These are phyloP conservation scores for Funneliformis caledonium DNA, from an alignment of 371 early-diverging fungal genomes.

Conservation along the genomic window DNA sequence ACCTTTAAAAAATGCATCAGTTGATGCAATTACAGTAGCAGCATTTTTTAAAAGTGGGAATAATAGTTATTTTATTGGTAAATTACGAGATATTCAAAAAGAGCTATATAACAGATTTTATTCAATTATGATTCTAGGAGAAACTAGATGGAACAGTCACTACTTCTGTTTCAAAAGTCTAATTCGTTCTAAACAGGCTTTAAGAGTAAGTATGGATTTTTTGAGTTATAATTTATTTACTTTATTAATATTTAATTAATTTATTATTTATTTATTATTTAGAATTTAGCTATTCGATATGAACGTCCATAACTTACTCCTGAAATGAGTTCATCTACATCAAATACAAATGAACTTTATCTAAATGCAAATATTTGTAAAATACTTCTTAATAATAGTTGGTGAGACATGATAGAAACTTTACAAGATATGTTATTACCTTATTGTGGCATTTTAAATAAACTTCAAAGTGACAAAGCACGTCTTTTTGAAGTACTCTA, in stretches of 20 bases:
- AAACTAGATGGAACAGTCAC: conserved; percentile 19
- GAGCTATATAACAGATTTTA: not conserved
- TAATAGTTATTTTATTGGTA: no score
- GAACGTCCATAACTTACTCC: no score
- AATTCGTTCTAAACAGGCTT: not conserved
- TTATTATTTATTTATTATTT: not conserved
- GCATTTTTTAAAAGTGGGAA: no score
- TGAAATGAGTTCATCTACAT: not conserved
- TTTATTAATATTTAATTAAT: not conserved
- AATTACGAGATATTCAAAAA: not conserved
- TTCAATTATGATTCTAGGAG: conserved; percentile 12
- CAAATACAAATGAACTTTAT: not conserved
- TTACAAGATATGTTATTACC: not conserved
- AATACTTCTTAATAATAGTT: not conserved
- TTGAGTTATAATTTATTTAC: not conserved
- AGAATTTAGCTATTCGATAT: conserved; percentile 16
- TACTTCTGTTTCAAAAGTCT: conserved; percentile 22
- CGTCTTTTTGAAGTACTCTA: conserved; percentile 16
- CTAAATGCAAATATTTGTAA: not conserved
- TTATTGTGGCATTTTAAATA: conserved; percentile 23
- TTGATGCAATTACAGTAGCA: not conserved
- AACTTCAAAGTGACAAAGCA: conserved; percentile 23
- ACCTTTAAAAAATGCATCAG: conserved; percentile 2
- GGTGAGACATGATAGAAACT: not conserved
- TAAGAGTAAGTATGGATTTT: no score